A percentile compares a stretch with the other conserved stretches of the same genome.
Evolutionary conservation across 176 grass and related monocot species (phyloP).

Genomic region (Chrysopogon serrulatus): DNA sequence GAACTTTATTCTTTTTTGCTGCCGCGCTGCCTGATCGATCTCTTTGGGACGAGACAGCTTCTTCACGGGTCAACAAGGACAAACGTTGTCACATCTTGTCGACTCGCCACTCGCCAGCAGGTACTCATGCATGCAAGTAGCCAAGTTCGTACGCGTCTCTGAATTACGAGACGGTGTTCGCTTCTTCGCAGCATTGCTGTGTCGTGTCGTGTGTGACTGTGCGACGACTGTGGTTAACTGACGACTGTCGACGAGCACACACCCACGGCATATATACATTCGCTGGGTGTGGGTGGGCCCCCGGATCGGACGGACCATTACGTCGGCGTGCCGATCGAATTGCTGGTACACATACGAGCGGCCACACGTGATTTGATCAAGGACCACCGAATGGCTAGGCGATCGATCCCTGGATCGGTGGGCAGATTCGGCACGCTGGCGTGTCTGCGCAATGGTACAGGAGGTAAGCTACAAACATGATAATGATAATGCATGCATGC

Average conservation of each 20-base stretch:
- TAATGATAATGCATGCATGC: neutral
- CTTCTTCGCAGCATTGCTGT: neutral
- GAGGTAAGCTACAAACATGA: neutral
- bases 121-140: neutral
- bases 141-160: neutral
- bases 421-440: neutral
- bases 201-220: too few relatives aligned
- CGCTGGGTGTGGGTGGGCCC: too few relatives aligned
- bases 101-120: neutral
- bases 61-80: conserved; percentile 41
- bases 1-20: too few relatives aligned
- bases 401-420: too few relatives aligned
- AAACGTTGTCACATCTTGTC: neutral
- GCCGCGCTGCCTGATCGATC: too few relatives aligned
- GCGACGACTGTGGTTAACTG: neutral
- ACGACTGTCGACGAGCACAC: neutral
- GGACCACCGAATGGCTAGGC: neutral
- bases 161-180: too few relatives aligned
- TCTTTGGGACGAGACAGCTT: conserved; percentile 24
- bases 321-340: neutral
- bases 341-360: too few relatives aligned
- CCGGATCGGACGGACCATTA: too few relatives aligned
- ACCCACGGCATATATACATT: too few relatives aligned
- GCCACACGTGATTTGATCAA: neutral
- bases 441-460: neutral